phyloP scores from a whole-genome alignment of 148 eudicot genomes.

The Hydrangea macrophylla region DNA sequence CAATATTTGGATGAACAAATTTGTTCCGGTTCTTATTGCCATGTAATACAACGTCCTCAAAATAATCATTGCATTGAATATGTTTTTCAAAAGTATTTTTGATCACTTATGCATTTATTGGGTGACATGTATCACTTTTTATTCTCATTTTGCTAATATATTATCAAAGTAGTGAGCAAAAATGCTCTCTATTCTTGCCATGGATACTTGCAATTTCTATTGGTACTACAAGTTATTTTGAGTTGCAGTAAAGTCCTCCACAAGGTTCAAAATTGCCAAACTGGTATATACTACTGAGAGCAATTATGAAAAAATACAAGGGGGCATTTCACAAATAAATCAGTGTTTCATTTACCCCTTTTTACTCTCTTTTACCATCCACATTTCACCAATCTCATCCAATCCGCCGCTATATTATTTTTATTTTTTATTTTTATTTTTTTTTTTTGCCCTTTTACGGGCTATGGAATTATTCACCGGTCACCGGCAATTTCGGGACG shows the following conservation, averaged over 20 bases:
- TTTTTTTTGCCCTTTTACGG: not conserved
- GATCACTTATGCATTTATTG: too few species aligned
- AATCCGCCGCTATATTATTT: not conserved
- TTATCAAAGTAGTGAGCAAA: not conserved
- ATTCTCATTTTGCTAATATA: too few species aligned
- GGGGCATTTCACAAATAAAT: not conserved
- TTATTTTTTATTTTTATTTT: too few species aligned
- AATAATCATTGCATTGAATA: too few species aligned
- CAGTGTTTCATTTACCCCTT: not conserved
- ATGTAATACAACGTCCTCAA: too few species aligned
- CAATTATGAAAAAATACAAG: not conserved
- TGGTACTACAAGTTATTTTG: not conserved
- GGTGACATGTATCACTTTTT: too few species aligned
- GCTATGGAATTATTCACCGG: constrained; percentile 17
- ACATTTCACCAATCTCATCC: not conserved
- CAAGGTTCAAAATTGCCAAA: not conserved
- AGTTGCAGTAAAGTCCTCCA: not conserved
- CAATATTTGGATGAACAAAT: too few species aligned
- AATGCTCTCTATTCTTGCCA: not conserved
- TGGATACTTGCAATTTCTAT: not conserved
- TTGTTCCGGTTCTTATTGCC: too few species aligned
- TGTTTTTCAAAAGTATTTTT: too few species aligned
- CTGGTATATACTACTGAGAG: too few species aligned
- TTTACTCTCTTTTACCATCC: not conserved
- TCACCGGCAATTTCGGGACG: constrained; percentile 3